Conservation (phyloP, 2,329 filamentous ascomycete genomes). For the Blastomyces parvus region DNA sequence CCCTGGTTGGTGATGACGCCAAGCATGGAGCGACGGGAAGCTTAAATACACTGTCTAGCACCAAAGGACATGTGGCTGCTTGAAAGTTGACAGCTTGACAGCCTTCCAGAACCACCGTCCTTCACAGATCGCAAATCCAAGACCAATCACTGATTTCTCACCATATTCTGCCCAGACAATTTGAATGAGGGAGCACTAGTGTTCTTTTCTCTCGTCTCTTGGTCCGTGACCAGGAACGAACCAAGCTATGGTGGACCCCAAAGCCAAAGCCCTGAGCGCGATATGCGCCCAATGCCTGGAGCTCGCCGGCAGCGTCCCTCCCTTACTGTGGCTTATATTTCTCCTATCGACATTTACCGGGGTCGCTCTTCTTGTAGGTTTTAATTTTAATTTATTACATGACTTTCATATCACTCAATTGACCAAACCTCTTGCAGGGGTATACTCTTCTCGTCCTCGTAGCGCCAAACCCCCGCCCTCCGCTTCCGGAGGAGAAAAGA, state of each 20-base stretch:
- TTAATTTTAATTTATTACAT: background rate
- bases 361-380: constrained; percentile 28
- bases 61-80: constrained; percentile 1
- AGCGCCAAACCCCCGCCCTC: constrained; percentile 68
- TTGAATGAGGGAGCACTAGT: constrained; percentile 5
- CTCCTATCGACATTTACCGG: constrained; percentile 25
- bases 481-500: constrained; percentile 69
- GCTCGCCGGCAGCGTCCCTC: constrained; percentile 23
- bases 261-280: constrained; percentile 10
- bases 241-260: constrained; percentile 5
- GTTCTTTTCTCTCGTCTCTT: constrained; percentile 3
- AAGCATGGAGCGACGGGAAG: background rate
- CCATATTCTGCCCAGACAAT: background rate
- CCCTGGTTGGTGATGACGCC: background rate
- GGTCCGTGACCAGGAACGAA: constrained; percentile 5
- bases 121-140: background rate
- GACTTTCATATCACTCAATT: constrained; percentile 6
- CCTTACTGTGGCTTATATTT: constrained; percentile 23
- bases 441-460: constrained; percentile 62
- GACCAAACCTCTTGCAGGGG: constrained; percentile 36
- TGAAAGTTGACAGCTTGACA: background rate
- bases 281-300: constrained; percentile 28
- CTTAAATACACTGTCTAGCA: background rate
- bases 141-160: background rate
- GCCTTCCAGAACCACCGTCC: background rate